Evolutionary conservation across 1,284 basidiomycete genomes (phyloP).

Genomic region (Singerocomus inundabilis): DNA sequence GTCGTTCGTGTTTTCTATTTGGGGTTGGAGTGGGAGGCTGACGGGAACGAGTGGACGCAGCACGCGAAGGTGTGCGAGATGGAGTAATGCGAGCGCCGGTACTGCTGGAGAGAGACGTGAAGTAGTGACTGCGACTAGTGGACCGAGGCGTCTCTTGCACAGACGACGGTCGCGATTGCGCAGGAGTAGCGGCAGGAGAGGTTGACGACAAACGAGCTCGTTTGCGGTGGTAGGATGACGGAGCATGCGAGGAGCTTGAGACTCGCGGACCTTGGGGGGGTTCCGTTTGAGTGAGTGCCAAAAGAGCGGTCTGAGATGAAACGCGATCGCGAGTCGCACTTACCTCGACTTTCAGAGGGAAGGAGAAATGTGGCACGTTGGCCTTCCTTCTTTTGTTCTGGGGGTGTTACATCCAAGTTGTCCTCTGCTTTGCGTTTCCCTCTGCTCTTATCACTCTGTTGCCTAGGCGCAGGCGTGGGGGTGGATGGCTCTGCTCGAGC

Average conservation of each 20-base stretch:
- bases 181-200: slow-evolving; percentile 37
- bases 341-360: slow-evolving; percentile 49
- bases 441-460: slow-evolving; percentile 37
- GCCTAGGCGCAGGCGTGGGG: slow-evolving; percentile 34
- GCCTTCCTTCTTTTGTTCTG: slow-evolving; percentile 43
- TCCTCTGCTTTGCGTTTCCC: slow-evolving; percentile 56
- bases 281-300: slow-evolving; percentile 24
- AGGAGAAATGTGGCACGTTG: slow-evolving; percentile 39
- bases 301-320: slow-evolving; percentile 22
- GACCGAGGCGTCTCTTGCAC: slow-evolving; percentile 28
- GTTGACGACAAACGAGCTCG: slow-evolving; percentile 57
- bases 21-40: slow-evolving; percentile 29
- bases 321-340: slow-evolving; percentile 20
- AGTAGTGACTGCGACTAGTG: slow-evolving; percentile 36
- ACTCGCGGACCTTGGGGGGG: slow-evolving; percentile 33
- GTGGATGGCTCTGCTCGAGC: slow-evolving; percentile 30
- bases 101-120: slow-evolving; percentile 56
- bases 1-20: slow-evolving; percentile 37
- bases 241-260: slow-evolving; percentile 47
- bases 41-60: slow-evolving; percentile 39
- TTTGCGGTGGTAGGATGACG: slow-evolving; percentile 68
- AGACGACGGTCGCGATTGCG: slow-evolving; percentile 38
- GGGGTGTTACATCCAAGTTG: slow-evolving; percentile 45
- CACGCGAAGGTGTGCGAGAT: slow-evolving; percentile 37
- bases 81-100: slow-evolving; percentile 39